Percentiles rank a stretch among this genome's conserved stretches.
Evolutionary conservation across 257 asterid genomes (phyloP).

Genomic region (Nicotiana tabacum): DNA sequence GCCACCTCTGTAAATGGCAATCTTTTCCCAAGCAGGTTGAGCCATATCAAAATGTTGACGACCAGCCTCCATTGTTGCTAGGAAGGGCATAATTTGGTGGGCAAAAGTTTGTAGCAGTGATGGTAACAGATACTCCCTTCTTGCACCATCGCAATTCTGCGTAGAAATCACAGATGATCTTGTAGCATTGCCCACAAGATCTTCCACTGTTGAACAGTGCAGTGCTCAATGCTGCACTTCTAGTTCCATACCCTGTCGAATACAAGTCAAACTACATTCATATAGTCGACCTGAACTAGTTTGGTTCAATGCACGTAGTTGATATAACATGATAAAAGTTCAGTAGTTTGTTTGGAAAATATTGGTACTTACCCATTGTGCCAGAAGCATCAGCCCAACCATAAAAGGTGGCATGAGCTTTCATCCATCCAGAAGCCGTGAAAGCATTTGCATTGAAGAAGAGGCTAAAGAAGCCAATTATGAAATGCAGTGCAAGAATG

Average conservation of each 20-base stretch:
- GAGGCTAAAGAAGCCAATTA: too few species aligned
- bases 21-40: constrained; percentile 39
- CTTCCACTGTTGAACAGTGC: constrained; percentile 38
- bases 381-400: constrained; percentile 44
- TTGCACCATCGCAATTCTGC: constrained; percentile 25
- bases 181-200: constrained; percentile 41
- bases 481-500: too few species aligned
- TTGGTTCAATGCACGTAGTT: too few species aligned
- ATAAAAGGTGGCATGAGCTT: constrained; percentile 38
- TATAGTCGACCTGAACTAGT: too few species aligned
- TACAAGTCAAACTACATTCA: constrained; percentile 7
- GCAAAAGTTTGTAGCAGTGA: constrained; percentile 38
- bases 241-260: constrained; percentile 28
- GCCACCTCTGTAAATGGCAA: constrained; percentile 34
- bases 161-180: constrained; percentile 28
- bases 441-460: too few species aligned
- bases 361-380: constrained; percentile 33
- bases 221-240: constrained; percentile 34
- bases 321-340: too few species aligned
- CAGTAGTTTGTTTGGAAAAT: too few species aligned
- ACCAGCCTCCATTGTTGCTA: constrained; percentile 37
- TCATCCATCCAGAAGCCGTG: constrained; percentile 12
- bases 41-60: constrained; percentile 47
- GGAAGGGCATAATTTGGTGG: constrained; percentile 37
- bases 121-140: constrained; percentile 28